Evolutionary conservation across 768 basidiomycete species (phyloP), one percentile per base, ranked within the genome.

Genomic region (Leccinum variicolor): DNA sequence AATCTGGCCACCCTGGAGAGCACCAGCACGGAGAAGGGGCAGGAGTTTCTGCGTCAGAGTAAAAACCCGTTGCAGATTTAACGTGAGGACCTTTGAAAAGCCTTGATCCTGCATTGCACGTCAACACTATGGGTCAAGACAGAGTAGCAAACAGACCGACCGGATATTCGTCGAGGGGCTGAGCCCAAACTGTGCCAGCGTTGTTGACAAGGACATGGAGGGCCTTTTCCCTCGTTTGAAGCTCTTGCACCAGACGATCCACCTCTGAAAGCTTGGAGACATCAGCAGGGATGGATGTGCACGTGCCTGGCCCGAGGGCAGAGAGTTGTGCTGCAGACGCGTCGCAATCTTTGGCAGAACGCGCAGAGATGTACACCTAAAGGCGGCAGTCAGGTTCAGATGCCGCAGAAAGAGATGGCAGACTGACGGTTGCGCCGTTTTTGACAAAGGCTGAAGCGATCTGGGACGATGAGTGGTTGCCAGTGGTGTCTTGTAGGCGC

Each of bases 201-300:
- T 87, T 87, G 69, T 88, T 87, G 56, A 88, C 80, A 9, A 85
- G 77, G 34, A 82, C 76, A 65, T 86, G 79, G 34, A 87, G 66
- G 1, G 67, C 77, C 46, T 76, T 74, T 73, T 89, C 87, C 65
- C 75, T 74, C 50, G 74, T 74, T 51, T 74, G 65, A 26, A 87
- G 62, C 68, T 81, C 83, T 45, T 75, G 64, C 2, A 78, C 83
- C 4, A 89, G 71, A 54, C 77, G 68, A 53, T 81, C 76, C 54
- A 85, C 82, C 57, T 85, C 82, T 11, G 79, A 76, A 50, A 75
- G 69, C 59, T 79, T 80, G 55, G 80, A 77, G 57, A 87, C 64
- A 68, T 87, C 79, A 0, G 80, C 83, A 2, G 80, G 79, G 25
- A 87, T 68, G 1, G 83, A 66, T 33, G 81, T 72, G 65, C 84